Evolutionary conservation across 495 filamentous ascomycete species (phyloP), one percentile per base, ranked within the genome.

Genomic region (Xylaria cubensis): DNA sequence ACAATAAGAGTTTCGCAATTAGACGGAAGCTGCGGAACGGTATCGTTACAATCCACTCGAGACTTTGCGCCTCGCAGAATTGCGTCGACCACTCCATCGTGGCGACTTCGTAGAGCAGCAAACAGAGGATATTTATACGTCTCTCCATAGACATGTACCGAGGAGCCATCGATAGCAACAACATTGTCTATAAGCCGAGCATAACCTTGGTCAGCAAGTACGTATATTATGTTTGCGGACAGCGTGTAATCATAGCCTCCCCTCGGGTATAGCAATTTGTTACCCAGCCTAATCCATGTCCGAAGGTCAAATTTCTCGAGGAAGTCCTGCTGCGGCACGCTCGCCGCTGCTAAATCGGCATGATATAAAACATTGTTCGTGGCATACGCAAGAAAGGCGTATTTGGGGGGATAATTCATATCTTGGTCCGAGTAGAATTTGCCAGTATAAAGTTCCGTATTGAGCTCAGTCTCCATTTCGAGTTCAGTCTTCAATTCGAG

Each of bases 311-410:
- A 72, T 36, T 10, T 34, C n/a, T 24, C 2, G 1, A 72, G 62
- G 12, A 72, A 65, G 21, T 17, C 21, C 24, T 36, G 32, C 36
- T 72, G 63, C 12, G 21, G 4, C 6, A 59, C 10, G 34, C 63
- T 19, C 41, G 24, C 21, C 4, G 41, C 69, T 6, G 77, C 77
- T 32, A 12, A 46, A 41, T 77, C 59, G 6, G 70, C 67, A 39
- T 79, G 77, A 42, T 59, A 70, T 10, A 78, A 29, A 24, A 76
- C 53, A 21, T 73, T 2, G 2, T 8, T 9, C 4, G 13, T 64
- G n/a, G 77, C 74, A 41, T 74, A 76, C 15, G 24, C 39, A 15
- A 74, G 53, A 42, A 76, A 75, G 32, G 75, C 70, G 56, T 59
- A 78, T 46, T 51, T 46, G 19, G 2, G 8, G 8, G 1, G 26